phyloP scores from a whole-genome alignment of 352 stramenopile species.

The Thalassiosira hispida region DNA sequence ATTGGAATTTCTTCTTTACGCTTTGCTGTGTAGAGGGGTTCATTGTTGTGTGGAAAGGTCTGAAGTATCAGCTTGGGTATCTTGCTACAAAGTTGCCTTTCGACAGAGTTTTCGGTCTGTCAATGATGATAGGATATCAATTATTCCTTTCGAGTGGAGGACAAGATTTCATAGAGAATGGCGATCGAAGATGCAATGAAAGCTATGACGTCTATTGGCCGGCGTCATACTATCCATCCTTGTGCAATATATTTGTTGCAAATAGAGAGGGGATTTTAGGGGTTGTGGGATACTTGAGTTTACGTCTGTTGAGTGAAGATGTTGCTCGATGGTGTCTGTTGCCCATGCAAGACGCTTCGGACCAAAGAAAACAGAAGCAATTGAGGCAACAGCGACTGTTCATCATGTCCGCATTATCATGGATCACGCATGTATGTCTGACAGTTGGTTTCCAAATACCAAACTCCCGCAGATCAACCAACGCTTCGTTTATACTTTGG shows the following conservation, averaged over 20 bases:
- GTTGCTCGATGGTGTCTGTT: constrained; percentile 66
- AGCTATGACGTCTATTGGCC: not conserved
- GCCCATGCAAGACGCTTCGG: not conserved
- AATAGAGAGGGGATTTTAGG: constrained; percentile 96
- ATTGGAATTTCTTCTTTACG: constrained; percentile 99
- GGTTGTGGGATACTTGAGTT: constrained; percentile 90
- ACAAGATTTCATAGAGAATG: constrained; percentile 77
- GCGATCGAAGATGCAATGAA: constrained; percentile 46
- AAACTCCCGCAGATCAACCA: constrained; percentile 77
- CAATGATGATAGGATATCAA: constrained; percentile 86
- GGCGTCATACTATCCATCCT: constrained; percentile 2
- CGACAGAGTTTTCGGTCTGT: constrained; percentile 43
- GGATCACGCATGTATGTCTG: constrained; percentile 48
- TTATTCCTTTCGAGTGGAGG: constrained; percentile 74
- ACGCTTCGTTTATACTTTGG: constrained; percentile 79
- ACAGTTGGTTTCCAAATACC: constrained; percentile 37
- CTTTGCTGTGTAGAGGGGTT: constrained; percentile 74
- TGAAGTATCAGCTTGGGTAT: constrained; percentile 19
- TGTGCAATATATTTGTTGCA: constrained; percentile 86
- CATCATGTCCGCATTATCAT: constrained; percentile 32
- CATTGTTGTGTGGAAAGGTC: constrained; percentile 34
- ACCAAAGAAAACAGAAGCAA: not conserved
- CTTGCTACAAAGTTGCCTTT: constrained; percentile 22
- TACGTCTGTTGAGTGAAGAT: constrained; percentile 87
- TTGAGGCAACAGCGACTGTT: constrained; percentile 17